Conservation (phyloP, 306 rosid genomes). For the Prunus kanzakura region DNA sequence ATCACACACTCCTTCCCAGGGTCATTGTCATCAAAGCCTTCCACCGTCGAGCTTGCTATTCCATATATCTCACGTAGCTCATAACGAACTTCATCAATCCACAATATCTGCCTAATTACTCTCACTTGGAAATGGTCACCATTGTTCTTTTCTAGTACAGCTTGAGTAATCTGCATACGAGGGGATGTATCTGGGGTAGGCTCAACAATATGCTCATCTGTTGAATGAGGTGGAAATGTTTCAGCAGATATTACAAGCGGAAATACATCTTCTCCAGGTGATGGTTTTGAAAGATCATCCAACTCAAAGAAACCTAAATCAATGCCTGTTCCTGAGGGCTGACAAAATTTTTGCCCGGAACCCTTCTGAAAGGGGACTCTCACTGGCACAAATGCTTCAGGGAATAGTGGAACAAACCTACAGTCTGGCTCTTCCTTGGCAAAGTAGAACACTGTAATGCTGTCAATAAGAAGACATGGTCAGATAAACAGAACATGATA, state of each 20-base stretch:
- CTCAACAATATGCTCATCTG: constrained; percentile 35
- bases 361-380: constrained; percentile 80
- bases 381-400: constrained; percentile 62
- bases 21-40: constrained; percentile 59
- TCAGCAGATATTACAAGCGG: constrained; percentile 85
- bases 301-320: constrained; percentile 81
- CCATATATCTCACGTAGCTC: constrained; percentile 84
- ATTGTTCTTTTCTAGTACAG: constrained; percentile 65
- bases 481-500: constrained; percentile 23
- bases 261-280: constrained; percentile 66
- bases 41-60: constrained; percentile 55
- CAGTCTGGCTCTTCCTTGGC: constrained; percentile 84
- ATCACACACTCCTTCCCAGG: constrained; percentile 83
- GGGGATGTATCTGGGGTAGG: constrained; percentile 39
- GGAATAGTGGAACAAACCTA: constrained; percentile 60
- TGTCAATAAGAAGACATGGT: constrained; percentile 34
- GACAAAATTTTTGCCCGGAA: constrained; percentile 64
- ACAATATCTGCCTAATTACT: constrained; percentile 70
- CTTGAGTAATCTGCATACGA: constrained; percentile 76
- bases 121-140: constrained; percentile 56
- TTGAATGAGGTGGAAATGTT: constrained; percentile 40
- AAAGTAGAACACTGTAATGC: constrained; percentile 76
- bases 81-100: constrained; percentile 77
- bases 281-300: constrained; percentile 87
- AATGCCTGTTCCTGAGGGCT: constrained; percentile 83